Base-by-base conservation (phyloP, 495 filamentous ascomycete genomes). In the Aspergillus olivimuriae region DNA sequence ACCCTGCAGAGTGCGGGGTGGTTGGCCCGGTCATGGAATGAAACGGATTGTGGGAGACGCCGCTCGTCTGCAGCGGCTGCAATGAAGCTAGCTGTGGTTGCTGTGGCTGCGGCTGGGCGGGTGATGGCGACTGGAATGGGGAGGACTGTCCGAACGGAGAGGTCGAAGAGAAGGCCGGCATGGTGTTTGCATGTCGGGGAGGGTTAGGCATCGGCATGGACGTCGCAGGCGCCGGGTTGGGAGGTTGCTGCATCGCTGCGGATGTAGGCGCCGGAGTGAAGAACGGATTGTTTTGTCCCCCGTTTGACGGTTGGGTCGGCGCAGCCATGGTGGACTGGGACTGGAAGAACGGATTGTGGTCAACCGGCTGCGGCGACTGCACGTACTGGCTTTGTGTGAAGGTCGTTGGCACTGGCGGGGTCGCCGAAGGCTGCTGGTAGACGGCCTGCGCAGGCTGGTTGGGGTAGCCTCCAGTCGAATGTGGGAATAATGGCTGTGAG, bases 401-500 rank as follows among this genome's bases (percentile, higher is more conserved):
- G 12, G 74, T 63, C 26, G 77, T 67, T n/a, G 78, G 71, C 15
- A 80, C 66, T 10, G 77, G 79, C 14, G 79, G 80, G 2, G 76
- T 80, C 55, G 77, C 77, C 33, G 78, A 67, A n/a, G n/a, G n/a
- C 45, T 77, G 80, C 52, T 69, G 75, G 38, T 73, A 69, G 30
- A 52, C 62, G 48, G 68, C 35, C 44, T 77, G 74, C 18, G 69
- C 68, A 33, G 79, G 78, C 22, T 75, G 70, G 28, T 66, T 70
- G 15, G 78, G 75, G 51, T 84, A 74, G 23, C 88, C 88, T 7
- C 89, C 90, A 5, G 88, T 94, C 17, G 83, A 82, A 62, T 94
- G 79, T 0, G 88, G 87, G 56, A 91, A 92, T 22, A 94, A 70
- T 12, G 83, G 79, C 50, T 77, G 77, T 2, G 81, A 75, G 14